A percentile compares a stretch with the other conserved stretches of the same genome.
These are phyloP conservation scores for Plasmodium relictum DNA, from an alignment of 169 alveolate species.

Conservation along the genomic window DNA sequence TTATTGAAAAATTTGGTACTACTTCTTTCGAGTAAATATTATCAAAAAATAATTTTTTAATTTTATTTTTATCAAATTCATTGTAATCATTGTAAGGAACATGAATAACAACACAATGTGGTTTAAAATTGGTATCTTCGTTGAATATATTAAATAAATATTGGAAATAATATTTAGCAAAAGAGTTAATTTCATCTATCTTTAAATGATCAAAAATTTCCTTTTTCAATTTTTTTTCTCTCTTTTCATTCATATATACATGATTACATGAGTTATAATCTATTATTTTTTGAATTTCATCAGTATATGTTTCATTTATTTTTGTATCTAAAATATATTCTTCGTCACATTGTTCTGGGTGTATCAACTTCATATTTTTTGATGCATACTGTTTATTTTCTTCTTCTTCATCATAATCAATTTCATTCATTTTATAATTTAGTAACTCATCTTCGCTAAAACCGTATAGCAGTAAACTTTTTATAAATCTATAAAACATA, in stretches of 20 bases:
- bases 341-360: conserved; percentile 35
- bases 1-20: conserved; percentile 55
- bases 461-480: conserved; percentile 49
- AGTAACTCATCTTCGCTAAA: conserved; percentile 43
- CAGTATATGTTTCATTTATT: conserved; percentile 69
- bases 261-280: conserved; percentile 63
- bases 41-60: conserved; percentile 44
- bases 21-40: conserved; percentile 33
- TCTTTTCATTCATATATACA: conserved; percentile 55
- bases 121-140: conserved; percentile 42
- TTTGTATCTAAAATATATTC: conserved; percentile 51
- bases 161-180: conserved; percentile 66
- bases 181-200: conserved; percentile 47
- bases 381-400: background rate
- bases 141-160: conserved; percentile 67
- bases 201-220: conserved; percentile 45
- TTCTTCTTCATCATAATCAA: conserved; percentile 24
- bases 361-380: conserved; percentile 53
- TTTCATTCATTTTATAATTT: conserved; percentile 58
- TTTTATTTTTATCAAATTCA: conserved; percentile 8
- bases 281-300: conserved; percentile 71
- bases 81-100: conserved; percentile 25
- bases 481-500: conserved; percentile 44
- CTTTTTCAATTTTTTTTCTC: conserved; percentile 66
- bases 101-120: conserved; percentile 62